These are phyloP conservation scores for Thecamonas trahens DNA, from an alignment of 78 protist genomes.

Conservation along the genomic window DNA sequence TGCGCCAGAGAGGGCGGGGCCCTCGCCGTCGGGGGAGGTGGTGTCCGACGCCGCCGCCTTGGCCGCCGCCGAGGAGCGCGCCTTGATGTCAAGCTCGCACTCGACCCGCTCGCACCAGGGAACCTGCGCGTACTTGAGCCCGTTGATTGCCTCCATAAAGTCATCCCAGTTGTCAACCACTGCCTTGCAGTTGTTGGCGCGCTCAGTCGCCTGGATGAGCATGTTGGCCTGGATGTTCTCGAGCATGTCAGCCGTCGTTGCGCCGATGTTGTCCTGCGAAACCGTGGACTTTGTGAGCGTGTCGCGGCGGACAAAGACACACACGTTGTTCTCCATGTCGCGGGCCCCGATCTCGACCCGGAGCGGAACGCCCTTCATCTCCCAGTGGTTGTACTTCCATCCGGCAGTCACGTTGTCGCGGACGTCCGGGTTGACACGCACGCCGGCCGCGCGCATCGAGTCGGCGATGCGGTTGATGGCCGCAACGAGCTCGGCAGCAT, in stretches of 20 bases:
- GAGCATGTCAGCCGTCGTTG: slow-evolving; percentile 9
- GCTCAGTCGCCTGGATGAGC: slow-evolving; percentile 50
- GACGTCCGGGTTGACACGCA: slow-evolving; percentile 72
- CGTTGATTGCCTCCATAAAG: slow-evolving; percentile 66
- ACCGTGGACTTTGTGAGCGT: slow-evolving; percentile 36
- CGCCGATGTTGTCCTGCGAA: slow-evolving; percentile 2
- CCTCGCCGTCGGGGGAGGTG: slow-evolving; percentile 14
- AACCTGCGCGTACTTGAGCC: slow-evolving; percentile 21
- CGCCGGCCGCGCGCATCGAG: slow-evolving; percentile 60
- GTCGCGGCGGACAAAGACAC: slow-evolving; percentile 63
- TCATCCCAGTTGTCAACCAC: slow-evolving; percentile 55
- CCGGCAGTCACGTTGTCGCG: slow-evolving; percentile 77
- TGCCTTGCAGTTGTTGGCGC: slow-evolving; percentile 31
- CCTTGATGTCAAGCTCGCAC: slow-evolving; percentile 82
- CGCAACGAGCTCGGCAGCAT: slow-evolving; percentile 33
- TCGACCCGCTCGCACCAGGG: slow-evolving; percentile 75
- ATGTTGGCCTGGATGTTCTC: slow-evolving; percentile 62
- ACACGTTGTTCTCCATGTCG: slow-evolving; percentile 67
- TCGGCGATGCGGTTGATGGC: background rate
- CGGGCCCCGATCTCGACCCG: slow-evolving; percentile 93
- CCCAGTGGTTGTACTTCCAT: slow-evolving; percentile 89
- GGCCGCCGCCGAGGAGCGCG: slow-evolving; percentile 17
- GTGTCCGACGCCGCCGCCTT: background rate
- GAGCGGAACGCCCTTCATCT: slow-evolving; percentile 87
- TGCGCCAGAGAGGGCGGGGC: slow-evolving; percentile 61